Evolutionary conservation across 2,329 filamentous ascomycete genomes (phyloP).

Genomic region (Verticillium nonalfalfae): DNA sequence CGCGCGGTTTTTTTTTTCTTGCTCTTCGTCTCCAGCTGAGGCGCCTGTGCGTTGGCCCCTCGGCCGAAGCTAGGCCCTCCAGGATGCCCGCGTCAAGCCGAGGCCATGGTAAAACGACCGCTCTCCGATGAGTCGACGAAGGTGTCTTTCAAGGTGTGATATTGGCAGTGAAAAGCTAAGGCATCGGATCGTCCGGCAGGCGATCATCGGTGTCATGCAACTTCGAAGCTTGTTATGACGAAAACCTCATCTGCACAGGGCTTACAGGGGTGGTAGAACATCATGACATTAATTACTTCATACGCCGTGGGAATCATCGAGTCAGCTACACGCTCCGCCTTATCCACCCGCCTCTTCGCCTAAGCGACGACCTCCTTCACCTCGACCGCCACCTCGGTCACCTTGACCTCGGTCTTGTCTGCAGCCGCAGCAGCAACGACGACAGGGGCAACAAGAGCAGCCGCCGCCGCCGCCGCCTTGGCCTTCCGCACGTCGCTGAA

Average conservation of each 20-base stretch:
- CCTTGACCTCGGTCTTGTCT: slow-evolving; percentile 5
- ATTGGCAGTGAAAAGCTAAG: not conserved
- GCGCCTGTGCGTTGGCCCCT: not conserved
- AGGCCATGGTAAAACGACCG: not conserved
- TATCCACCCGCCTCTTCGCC: not conserved
- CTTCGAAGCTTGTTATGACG: not conserved
- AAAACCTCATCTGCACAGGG: too few relatives aligned
- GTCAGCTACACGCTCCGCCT: not conserved
- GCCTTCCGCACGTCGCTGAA: slow-evolving; percentile 7
- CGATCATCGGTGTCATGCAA: not conserved
- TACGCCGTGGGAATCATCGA: not conserved
- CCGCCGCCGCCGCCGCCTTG: not conserved
- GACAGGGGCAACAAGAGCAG: not conserved
- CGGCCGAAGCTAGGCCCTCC: not conserved
- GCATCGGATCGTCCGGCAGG: not conserved
- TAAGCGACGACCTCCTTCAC: not conserved
- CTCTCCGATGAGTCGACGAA: not conserved
- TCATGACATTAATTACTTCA: not conserved
- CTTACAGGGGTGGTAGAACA: not conserved
- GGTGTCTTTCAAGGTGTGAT: not conserved
- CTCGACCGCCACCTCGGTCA: slow-evolving; percentile 4
- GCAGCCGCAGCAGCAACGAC: not conserved
- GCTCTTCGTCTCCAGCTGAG: not conserved
- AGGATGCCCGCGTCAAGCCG: not conserved
- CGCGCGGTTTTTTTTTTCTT: not conserved